A percentile compares a stretch with the other conserved stretches of the same genome.
phyloP scores from a whole-genome alignment of 495 filamentous ascomycete species.

The Xylaria intraflava region DNA sequence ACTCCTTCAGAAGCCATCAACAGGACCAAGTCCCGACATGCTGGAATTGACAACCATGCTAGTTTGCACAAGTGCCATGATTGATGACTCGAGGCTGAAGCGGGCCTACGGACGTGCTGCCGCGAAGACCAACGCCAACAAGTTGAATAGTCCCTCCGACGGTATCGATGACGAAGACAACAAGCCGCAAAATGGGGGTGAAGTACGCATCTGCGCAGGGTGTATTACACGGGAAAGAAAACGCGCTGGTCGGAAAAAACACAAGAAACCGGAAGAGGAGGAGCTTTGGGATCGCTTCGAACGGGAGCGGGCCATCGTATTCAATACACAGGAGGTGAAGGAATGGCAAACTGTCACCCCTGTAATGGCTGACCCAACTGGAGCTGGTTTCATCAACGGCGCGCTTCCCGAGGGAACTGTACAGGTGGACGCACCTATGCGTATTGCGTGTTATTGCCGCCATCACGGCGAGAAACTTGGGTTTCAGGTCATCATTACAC shows the following conservation, averaged over 20 bases:
- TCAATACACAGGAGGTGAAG: conserved; percentile 87
- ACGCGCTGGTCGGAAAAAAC: conserved; percentile 80
- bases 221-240: conserved; percentile 86
- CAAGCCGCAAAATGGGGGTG: conserved; percentile 73
- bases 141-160: conserved; percentile 7
- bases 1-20: conserved; percentile 60
- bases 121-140: conserved; percentile 15
- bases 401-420: conserved; percentile 53
- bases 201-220: conserved; percentile 75
- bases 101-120: conserved; percentile 63
- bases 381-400: conserved; percentile 22
- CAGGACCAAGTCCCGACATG: conserved; percentile 57
- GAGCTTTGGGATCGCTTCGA: conserved; percentile 73
- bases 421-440: conserved; percentile 79
- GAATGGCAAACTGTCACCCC: conserved; percentile 61
- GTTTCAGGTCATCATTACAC: conserved; percentile 89
- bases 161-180: conserved; percentile 47
- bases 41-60: conserved; percentile 74
- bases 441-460: conserved; percentile 95
- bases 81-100: conserved; percentile 53
- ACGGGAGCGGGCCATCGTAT: conserved; percentile 74
- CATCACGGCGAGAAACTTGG: conserved; percentile 89
- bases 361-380: conserved; percentile 30
- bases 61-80: conserved; percentile 93
- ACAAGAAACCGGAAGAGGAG: conserved; percentile 79